phyloP scores from a whole-genome alignment of 805 yeast species.

The Starmerella apicola region DNA sequence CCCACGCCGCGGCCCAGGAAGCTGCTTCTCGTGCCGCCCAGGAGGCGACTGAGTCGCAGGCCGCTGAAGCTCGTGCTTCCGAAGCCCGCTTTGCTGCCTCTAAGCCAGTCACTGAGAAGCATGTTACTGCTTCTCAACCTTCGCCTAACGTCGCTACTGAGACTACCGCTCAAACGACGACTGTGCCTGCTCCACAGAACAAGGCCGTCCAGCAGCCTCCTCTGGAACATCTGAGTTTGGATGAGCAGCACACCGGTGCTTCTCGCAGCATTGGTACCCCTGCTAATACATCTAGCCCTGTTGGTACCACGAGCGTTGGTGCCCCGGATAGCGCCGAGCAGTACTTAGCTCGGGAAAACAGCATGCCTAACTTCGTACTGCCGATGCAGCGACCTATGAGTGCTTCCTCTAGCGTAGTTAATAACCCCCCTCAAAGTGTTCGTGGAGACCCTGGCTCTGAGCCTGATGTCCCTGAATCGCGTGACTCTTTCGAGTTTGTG shows the following conservation, averaged over 20 bases:
- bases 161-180: neutral
- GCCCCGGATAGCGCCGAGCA: neutral
- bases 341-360: conserved; percentile 3
- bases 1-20: neutral
- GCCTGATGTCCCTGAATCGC: conserved; percentile 1
- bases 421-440: conserved; percentile 82
- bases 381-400: conserved; percentile 57
- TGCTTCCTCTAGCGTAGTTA: conserved; percentile 78
- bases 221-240: too few relatives aligned
- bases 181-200: neutral
- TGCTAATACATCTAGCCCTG: too few relatives aligned
- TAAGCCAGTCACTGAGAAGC: neutral
- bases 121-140: too few relatives aligned
- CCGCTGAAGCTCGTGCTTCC: conserved; percentile 3
- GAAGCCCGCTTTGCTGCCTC: neutral
- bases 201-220: too few relatives aligned
- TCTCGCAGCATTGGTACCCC: too few relatives aligned
- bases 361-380: conserved; percentile 29
- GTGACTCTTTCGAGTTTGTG: conserved; percentile 28
- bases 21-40: neutral
- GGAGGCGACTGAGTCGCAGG: conserved; percentile 21
- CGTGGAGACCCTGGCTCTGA: conserved; percentile 49
- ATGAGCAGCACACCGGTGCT: too few relatives aligned
- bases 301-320: too few relatives aligned
- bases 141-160: neutral